Evolutionary conservation across 2,329 filamentous ascomycete genomes (phyloP).

Genomic region (Penicillium sp.): DNA sequence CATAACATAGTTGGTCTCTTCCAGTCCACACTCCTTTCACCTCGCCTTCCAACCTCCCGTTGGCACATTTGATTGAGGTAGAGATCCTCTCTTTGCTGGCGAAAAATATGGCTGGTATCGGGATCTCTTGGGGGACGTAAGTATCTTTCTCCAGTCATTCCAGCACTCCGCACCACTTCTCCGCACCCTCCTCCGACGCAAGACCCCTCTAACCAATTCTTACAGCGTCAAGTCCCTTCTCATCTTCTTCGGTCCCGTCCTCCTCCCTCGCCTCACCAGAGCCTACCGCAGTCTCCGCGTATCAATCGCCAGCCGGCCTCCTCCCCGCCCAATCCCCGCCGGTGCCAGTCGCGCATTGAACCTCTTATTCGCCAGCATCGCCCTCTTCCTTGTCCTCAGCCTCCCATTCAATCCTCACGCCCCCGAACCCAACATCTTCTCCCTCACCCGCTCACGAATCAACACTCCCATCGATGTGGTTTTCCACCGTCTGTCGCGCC

Average conservation of each 20-base stretch:
- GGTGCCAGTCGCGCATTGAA: slow-evolving; percentile 50
- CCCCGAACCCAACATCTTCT: slow-evolving; percentile 72
- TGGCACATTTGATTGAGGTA: slow-evolving; percentile 4
- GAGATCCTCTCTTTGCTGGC: slow-evolving; percentile 2
- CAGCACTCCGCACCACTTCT: not conserved
- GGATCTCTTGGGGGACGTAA: slow-evolving; percentile 43
- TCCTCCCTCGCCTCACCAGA: slow-evolving; percentile 48
- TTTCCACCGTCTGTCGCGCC: slow-evolving; percentile 71
- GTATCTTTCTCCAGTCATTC: slow-evolving; percentile 22
- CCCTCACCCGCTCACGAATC: slow-evolving; percentile 76
- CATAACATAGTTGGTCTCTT: slow-evolving; percentile 9
- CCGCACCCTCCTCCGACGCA: not conserved
- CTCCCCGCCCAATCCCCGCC: slow-evolving; percentile 45
- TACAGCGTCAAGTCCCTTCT: slow-evolving; percentile 50
- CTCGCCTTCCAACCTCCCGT: not conserved
- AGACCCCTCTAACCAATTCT: slow-evolving; percentile 18
- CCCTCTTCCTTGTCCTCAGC: slow-evolving; percentile 64
- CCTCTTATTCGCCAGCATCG: slow-evolving; percentile 60
- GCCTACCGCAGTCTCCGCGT: slow-evolving; percentile 45
- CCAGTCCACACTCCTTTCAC: not conserved
- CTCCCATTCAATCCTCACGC: slow-evolving; percentile 69
- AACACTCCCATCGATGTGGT: slow-evolving; percentile 85
- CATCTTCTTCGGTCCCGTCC: slow-evolving; percentile 51
- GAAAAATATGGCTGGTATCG: slow-evolving; percentile 37
- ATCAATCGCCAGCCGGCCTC: slow-evolving; percentile 42